phyloP scores from a whole-genome alignment of 179 eudicot species.

The Heliamphora pulchella region DNA sequence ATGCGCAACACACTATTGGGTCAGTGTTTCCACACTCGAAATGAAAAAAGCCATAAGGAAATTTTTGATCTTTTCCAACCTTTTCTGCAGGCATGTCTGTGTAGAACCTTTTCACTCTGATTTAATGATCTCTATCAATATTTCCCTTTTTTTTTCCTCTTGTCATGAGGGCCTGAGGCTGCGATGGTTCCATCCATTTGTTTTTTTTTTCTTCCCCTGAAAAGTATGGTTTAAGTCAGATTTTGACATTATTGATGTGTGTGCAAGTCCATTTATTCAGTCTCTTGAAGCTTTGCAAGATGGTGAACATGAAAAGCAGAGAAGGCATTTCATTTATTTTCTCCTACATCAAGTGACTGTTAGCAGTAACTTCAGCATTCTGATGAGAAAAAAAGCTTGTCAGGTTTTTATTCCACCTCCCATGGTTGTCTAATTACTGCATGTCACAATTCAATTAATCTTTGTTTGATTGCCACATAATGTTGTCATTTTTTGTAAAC shows the following conservation, averaged over 20 bases:
- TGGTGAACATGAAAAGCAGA: conserved; percentile 94
- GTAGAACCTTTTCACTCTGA: conserved; percentile 8
- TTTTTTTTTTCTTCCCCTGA: too few species aligned
- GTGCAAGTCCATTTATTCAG: conserved; percentile 30
- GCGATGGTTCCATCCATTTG: neutral
- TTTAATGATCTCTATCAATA: neutral
- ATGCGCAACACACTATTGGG: conserved; percentile 91
- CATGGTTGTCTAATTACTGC: neutral
- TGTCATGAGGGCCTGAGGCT: neutral
- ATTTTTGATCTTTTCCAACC: conserved; percentile 94
- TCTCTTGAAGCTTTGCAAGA: conserved; percentile 96
- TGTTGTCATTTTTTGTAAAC: conserved; percentile 8
- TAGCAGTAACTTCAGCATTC: conserved; percentile 88
- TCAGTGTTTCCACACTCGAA: conserved; percentile 91
- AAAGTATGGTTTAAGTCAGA: too few species aligned
- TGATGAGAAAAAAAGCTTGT: conserved; percentile 94
- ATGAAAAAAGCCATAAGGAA: conserved; percentile 92
- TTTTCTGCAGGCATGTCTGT: conserved; percentile 66
- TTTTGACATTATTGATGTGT: conserved; percentile 2
- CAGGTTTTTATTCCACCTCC: conserved; percentile 47
- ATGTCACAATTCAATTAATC: neutral
- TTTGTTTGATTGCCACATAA: conserved; percentile 8
- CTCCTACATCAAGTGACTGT: conserved; percentile 94
- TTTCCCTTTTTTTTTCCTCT: conserved; percentile 17
- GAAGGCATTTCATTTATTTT: conserved; percentile 81